Evolutionary conservation across 2,329 filamentous ascomycete species (phyloP).

Genomic region (Metarhizium brunneum): DNA sequence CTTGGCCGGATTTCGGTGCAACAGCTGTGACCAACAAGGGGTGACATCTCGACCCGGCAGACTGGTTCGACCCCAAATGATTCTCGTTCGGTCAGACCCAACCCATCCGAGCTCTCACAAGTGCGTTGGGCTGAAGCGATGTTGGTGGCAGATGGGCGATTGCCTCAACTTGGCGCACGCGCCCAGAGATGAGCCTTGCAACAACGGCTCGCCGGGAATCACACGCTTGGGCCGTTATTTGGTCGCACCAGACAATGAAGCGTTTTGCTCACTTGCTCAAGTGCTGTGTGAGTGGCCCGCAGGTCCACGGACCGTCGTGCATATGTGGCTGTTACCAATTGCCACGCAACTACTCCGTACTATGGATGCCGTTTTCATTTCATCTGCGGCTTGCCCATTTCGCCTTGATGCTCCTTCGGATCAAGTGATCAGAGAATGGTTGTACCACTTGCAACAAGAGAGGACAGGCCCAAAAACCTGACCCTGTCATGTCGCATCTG

Average conservation of each 20-base stretch:
- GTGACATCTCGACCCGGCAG: conserved; percentile 7
- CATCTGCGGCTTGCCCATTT: not conserved
- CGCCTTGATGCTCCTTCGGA: not conserved
- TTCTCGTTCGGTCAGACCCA: conserved; percentile 6
- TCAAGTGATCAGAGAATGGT: not conserved
- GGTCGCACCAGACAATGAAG: not conserved
- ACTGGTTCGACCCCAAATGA: conserved; percentile 6
- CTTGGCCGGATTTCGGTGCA: not conserved
- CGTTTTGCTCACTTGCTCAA: not conserved
- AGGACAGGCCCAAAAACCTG: not conserved
- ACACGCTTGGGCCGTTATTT: not conserved
- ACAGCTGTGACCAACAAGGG: conserved; percentile 1
- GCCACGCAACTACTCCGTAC: not conserved
- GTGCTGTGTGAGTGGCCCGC: not conserved
- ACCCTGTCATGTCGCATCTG: not conserved
- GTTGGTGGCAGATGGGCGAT: not conserved
- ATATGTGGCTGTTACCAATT: not conserved
- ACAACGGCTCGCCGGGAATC: not conserved
- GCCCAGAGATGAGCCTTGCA: not conserved
- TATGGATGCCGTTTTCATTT: not conserved
- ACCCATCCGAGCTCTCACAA: not conserved
- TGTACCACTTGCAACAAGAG: not conserved
- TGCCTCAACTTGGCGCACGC: not conserved
- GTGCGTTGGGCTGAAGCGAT: not conserved
- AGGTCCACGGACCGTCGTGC: not conserved